Base-by-base conservation (phyloP, 768 basidiomycete species). In the Agrocybe pediades region DNA sequence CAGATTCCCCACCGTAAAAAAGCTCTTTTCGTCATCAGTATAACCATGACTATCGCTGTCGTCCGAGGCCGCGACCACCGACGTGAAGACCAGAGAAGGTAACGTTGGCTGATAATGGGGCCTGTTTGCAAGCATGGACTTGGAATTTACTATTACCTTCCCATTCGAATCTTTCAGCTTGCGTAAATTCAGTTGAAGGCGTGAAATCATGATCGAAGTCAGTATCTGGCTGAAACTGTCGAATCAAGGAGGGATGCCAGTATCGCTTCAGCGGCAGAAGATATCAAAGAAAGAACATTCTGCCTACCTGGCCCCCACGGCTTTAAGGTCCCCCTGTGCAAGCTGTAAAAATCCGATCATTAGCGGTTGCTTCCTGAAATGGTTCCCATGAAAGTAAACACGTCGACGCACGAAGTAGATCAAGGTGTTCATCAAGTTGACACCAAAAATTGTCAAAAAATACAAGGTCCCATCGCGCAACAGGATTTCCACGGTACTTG, bases 401-500 rank as follows among this genome's bases (percentile, higher is more conserved):
- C 43, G n/a, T 11, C 13, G 6, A 48, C 62, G 48, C 44, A 64
- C 63, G 43, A 65, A 62, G 46, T 62, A 65, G 23, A 65, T 62
- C 9, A 65, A 50, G 9, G 61, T 62, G 27, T 65, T 65, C 59
- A 65, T 61, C 19, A 65, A 27, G 51, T 65, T 65, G 9, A 58
- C 64, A 6, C 55, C 43, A 48, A 65, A 65, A 29, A 65, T 65
- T 9, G 46, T 49, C 20, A 65, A 54, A 46, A 59, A 65, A 47
- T 62, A 65, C 15, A 65, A 25, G 13, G 62, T 59, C 17, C 64
- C 64, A 42, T 65, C 64, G n/a, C 61, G 55, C 3, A 65, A 55
- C 27, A 65, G 39, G 9, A 62, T 59, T 25, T 65, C 54, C 55
- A 62, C 57, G 3, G 49, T 29, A 25, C 60, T 61, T 43, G 15